Evolutionary conservation across 768 basidiomycete species (phyloP).

Genomic region (Hortiboletus flavorubellus): DNA sequence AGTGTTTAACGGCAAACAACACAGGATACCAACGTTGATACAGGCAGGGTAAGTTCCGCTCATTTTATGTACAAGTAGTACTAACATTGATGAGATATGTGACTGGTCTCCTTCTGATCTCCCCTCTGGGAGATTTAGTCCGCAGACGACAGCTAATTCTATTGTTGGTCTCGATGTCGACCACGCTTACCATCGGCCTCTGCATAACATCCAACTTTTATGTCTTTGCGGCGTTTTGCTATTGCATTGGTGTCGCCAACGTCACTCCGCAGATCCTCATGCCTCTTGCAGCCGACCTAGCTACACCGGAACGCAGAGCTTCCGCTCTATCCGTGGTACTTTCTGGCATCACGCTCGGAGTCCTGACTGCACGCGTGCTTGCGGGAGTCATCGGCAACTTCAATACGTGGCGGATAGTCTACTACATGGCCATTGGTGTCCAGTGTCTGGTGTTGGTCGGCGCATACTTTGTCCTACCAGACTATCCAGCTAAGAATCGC

Average conservation of each 20-base stretch:
- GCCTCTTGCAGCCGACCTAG: slow-evolving; percentile 77
- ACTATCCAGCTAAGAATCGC: slow-evolving; percentile 75
- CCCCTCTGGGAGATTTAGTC: slow-evolving; percentile 81
- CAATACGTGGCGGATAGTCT: slow-evolving; percentile 68
- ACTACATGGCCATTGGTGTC: slow-evolving; percentile 72
- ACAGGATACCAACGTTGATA: slow-evolving; percentile 59
- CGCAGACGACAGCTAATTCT: slow-evolving; percentile 72
- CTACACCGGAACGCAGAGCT: slow-evolving; percentile 68
- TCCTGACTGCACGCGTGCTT: slow-evolving; percentile 71
- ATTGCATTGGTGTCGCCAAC: slow-evolving; percentile 66
- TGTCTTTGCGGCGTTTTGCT: slow-evolving; percentile 65
- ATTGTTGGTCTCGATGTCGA: slow-evolving; percentile 48
- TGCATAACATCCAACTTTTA: slow-evolving; percentile 56
- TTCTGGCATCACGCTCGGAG: slow-evolving; percentile 64
- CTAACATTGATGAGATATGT: slow-evolving; percentile 51
- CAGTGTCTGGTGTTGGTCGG: slow-evolving; percentile 57
- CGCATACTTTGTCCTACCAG: slow-evolving; percentile 68
- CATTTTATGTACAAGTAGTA: not conserved
- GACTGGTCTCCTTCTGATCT: slow-evolving; percentile 66
- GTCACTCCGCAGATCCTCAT: slow-evolving; percentile 76
- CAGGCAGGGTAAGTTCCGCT: slow-evolving; percentile 57
- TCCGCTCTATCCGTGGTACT: slow-evolving; percentile 74
- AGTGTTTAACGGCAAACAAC: not conserved
- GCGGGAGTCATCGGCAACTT: slow-evolving; percentile 75
- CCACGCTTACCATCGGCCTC: slow-evolving; percentile 66